Conservation (phyloP, 345 rosid genomes). For the Cardamine chenopodiifolia region DNA sequence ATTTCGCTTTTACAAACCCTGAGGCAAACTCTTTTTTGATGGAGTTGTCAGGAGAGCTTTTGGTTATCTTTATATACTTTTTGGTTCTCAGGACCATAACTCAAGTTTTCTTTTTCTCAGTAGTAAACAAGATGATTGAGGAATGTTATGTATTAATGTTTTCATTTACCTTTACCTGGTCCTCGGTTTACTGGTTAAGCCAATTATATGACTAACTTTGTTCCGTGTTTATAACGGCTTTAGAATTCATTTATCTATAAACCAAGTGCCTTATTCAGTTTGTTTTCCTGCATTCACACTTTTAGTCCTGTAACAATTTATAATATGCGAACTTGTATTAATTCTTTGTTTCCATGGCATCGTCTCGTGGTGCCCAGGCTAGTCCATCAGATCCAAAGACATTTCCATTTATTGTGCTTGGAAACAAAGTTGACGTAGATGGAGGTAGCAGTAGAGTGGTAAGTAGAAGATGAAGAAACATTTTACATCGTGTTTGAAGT, state of each 20-base stretch:
- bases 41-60: neutral
- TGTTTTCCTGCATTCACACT: neutral
- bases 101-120: neutral
- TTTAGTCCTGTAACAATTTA: neutral
- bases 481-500: neutral
- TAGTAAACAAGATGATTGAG: neutral
- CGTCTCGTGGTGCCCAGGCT: constrained; percentile 53
- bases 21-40: neutral
- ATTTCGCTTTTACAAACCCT: neutral
- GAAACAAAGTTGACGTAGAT: constrained; percentile 97
- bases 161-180: neutral
- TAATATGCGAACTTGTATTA: neutral
- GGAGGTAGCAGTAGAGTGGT: constrained; percentile 99
- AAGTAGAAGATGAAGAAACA: constrained; percentile 33
- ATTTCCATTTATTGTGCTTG: constrained; percentile 89
- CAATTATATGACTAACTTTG: neutral
- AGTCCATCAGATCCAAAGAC: constrained; percentile 74
- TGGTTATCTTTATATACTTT: neutral
- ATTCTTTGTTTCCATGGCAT: neutral
- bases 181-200: neutral
- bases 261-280: neutral
- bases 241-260: neutral
- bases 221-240: neutral
- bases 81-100: neutral
- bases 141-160: neutral